Evolutionary conservation across 2,329 filamentous ascomycete species (phyloP).

Genomic region (Aspergillus nomiae): DNA sequence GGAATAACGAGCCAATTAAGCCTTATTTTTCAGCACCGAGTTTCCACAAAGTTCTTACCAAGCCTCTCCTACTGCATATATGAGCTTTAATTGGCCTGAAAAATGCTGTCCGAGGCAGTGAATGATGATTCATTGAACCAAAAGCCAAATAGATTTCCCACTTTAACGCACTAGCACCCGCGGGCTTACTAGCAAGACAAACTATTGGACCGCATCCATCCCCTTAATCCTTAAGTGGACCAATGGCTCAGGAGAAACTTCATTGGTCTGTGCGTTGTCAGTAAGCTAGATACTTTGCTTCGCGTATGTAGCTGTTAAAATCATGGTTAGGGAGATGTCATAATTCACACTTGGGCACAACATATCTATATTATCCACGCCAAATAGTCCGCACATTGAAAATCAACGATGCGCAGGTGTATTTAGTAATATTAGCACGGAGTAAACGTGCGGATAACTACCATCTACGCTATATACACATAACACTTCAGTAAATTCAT

Average conservation of each 20-base stretch:
- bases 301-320: neutral
- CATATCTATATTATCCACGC: neutral
- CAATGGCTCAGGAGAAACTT: neutral
- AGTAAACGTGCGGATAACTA: too few relatives aligned
- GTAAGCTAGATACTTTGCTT: neutral
- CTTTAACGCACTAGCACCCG: neutral
- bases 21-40: too few relatives aligned
- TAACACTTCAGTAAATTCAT: too few relatives aligned
- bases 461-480: too few relatives aligned
- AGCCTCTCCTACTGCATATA: too few relatives aligned
- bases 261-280: neutral
- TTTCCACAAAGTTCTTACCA: too few relatives aligned
- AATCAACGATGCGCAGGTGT: neutral
- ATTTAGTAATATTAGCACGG: neutral
- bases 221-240: neutral
- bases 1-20: too few relatives aligned
- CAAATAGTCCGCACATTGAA: neutral
- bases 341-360: neutral
- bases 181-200: neutral
- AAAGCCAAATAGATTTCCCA: too few relatives aligned
- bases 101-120: too few relatives aligned
- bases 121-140: too few relatives aligned
- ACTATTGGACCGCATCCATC: neutral
- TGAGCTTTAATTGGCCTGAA: too few relatives aligned
- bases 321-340: neutral